Evolutionary conservation across 805 yeast species (phyloP), one percentile per base, ranked within the genome.

Genomic region (Candida loeiensis): DNA sequence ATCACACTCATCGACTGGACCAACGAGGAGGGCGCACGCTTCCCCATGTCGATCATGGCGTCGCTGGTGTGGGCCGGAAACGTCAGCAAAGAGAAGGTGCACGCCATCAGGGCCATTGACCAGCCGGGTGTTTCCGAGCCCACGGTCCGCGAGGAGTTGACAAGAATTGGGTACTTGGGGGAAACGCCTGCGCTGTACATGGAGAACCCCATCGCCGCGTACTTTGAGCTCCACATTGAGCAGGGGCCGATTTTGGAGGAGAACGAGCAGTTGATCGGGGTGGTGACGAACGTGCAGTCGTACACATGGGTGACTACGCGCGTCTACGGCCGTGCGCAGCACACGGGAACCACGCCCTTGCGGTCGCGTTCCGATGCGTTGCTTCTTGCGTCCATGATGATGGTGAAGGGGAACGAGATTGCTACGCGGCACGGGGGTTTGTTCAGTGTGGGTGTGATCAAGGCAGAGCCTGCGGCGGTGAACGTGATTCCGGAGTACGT

Each of bases 21-120:
- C 57, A 82, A 82, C 52, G 90, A 82, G 54, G 90, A 82, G 62
- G 90, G 90, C 41, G 88, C 89, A 0, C 61, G 90, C 37, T 82
- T 81, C 52, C 85, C 88, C n/a, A 66, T 75, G 60, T 70, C 82
- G 32, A 71, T 79, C 56, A 80, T 82, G 75, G 74, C 83, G 2
- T 76, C 83, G 4, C 71, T 80, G 11, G 85, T 80, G 2, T 82
- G 85, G 85, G 77, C 85, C 2, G 83, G 75, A 9, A 56, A 62
- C 19, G 54, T 68, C 26, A 48, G 66, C 1, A 60, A 70, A 40
- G 74, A 80, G 39, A 70, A 69, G 4, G 73, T 77, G 4, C 77
- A 80, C 46, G 54, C 60, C 3, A 59, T 79, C 49, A 58, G 71
- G 47, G 79, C 82, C 4, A 71, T 81, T 22, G 74, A 73, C 22